phyloP scores from a whole-genome alignment of 1,284 basidiomycete species.

The Boletus mariae region DNA sequence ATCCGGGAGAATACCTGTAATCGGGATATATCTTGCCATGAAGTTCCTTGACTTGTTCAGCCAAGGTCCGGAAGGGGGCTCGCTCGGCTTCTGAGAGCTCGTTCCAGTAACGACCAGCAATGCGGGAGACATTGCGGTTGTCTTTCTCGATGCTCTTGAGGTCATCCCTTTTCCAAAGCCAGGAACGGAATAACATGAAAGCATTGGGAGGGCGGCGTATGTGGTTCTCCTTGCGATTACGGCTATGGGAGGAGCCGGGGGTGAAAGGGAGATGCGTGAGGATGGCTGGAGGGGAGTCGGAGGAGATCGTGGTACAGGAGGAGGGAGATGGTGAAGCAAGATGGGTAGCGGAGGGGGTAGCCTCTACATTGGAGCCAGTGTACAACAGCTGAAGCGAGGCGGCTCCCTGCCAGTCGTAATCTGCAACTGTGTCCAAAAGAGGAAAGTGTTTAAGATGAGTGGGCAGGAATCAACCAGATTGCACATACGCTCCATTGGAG shows the following conservation, averaged over 20 bases:
- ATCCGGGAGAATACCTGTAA: slow-evolving; percentile 52
- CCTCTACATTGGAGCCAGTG: slow-evolving; percentile 12
- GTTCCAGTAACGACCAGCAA: slow-evolving; percentile 46
- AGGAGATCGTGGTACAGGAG: slow-evolving; percentile 12
- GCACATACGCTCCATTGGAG: slow-evolving; percentile 31
- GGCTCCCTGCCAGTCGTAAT: slow-evolving; percentile 22
- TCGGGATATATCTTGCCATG: slow-evolving; percentile 51
- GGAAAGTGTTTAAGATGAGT: slow-evolving; percentile 32
- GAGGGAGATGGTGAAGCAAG: slow-evolving; percentile 20
- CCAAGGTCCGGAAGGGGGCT: slow-evolving; percentile 41
- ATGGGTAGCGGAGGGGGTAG: not conserved
- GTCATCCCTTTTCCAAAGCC: slow-evolving; percentile 54
- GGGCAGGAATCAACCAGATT: slow-evolving; percentile 12
- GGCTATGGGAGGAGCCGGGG: slow-evolving; percentile 38
- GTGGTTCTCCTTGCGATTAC: slow-evolving; percentile 41
- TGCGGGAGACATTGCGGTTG: slow-evolving; percentile 51
- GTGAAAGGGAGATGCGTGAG: slow-evolving; percentile 31
- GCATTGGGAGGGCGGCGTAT: slow-evolving; percentile 80
- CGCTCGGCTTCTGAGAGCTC: slow-evolving; percentile 34
- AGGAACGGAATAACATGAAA: slow-evolving; percentile 80
- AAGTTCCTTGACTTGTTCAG: slow-evolving; percentile 45
- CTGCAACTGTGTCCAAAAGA: slow-evolving; percentile 30
- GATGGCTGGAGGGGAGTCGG: slow-evolving; percentile 14
- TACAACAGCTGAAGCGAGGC: slow-evolving; percentile 11
- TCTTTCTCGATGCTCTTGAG: slow-evolving; percentile 40